Percentiles rank a stretch among this genome's conserved stretches.
Conservation (phyloP, 495 filamentous ascomycete species). For the Penicillium daleae region DNA sequence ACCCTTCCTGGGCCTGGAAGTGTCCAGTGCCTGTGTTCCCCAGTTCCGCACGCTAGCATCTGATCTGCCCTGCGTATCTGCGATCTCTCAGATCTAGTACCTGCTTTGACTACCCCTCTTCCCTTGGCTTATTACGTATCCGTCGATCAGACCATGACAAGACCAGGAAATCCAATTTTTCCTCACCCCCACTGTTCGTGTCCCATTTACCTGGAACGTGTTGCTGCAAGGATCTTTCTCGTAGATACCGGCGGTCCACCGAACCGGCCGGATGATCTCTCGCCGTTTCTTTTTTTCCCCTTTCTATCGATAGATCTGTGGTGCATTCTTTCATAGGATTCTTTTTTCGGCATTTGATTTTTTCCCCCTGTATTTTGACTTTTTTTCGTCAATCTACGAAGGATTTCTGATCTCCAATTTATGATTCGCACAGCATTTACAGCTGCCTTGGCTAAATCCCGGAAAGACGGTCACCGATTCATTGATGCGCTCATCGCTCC, state of each 20-base stretch:
- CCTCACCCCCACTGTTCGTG: constrained; percentile 16
- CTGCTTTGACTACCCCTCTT: constrained; percentile 5
- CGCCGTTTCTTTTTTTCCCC: constrained; percentile 1
- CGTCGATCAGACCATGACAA: constrained; percentile 10
- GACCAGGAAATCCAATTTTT: not conserved
- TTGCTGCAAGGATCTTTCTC: constrained; percentile 32
- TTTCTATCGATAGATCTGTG: not conserved
- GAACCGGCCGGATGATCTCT: constrained; percentile 22
- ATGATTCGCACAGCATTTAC: constrained; percentile 12
- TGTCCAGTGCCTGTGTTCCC: constrained; percentile 5
- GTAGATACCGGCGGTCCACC: constrained; percentile 17
- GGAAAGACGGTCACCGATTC: constrained; percentile 22
- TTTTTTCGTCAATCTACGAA: not conserved
- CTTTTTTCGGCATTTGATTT: not conserved
- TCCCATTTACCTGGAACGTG: constrained; percentile 29
- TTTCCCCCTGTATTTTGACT: not conserved
- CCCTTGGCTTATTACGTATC: not conserved
- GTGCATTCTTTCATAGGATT: not conserved
- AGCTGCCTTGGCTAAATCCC: constrained; percentile 22
- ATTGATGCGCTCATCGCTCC: constrained; percentile 16
- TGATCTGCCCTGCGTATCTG: constrained; percentile 29
- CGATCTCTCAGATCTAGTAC: constrained; percentile 28
- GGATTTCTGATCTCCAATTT: constrained; percentile 18
- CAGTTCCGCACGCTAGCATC: constrained; percentile 25
- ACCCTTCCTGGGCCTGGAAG: constrained; percentile 2